phyloP scores from a whole-genome alignment of 306 rosid species.

The Pterocarpus santalinus region DNA sequence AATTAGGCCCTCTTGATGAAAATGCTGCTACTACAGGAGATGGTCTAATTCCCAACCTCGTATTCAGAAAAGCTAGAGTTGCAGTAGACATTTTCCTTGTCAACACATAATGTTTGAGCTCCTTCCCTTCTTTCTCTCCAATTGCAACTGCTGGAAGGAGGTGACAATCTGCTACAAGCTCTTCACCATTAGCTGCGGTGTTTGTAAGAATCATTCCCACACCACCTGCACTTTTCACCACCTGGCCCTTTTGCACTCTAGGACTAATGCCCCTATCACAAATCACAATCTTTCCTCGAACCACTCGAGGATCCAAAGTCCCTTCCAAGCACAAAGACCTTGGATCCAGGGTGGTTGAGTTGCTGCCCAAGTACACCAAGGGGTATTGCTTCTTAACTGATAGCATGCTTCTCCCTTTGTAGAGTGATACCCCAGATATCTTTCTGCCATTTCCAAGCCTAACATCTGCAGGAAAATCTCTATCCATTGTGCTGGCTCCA shows the following conservation, averaged over 20 bases:
- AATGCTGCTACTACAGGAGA: constrained; percentile 98
- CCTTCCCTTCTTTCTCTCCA: constrained; percentile 81
- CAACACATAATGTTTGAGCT: constrained; percentile 67
- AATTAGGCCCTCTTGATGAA: constrained; percentile 93
- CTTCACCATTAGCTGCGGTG: constrained; percentile 87
- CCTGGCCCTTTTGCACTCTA: constrained; percentile 90
- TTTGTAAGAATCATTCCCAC: constrained; percentile 87
- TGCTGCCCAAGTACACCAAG: constrained; percentile 56
- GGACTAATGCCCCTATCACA: constrained; percentile 97
- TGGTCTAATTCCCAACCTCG: constrained; percentile 80
- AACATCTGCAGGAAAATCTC: constrained; percentile 87
- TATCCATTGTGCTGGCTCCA: constrained; percentile 95
- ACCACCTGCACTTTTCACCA: constrained; percentile 91
- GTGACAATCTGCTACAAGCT: constrained; percentile 90
- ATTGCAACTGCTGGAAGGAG: constrained; percentile 86
- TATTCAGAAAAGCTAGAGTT: constrained; percentile 66
- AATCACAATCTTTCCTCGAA: constrained; percentile 83
- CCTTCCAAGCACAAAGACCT: constrained; percentile 58
- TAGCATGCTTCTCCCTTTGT: constrained; percentile 47
- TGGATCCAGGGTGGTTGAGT: constrained; percentile 53
- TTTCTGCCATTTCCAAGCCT: constrained; percentile 67
- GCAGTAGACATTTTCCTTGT: constrained; percentile 65
- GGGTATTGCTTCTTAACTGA: constrained; percentile 57
- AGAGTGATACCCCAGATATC: constrained; percentile 71
- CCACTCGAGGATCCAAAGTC: constrained; percentile 60